Conservation (phyloP, 352 stramenopile species). For the Phytophthora foliorum region DNA sequence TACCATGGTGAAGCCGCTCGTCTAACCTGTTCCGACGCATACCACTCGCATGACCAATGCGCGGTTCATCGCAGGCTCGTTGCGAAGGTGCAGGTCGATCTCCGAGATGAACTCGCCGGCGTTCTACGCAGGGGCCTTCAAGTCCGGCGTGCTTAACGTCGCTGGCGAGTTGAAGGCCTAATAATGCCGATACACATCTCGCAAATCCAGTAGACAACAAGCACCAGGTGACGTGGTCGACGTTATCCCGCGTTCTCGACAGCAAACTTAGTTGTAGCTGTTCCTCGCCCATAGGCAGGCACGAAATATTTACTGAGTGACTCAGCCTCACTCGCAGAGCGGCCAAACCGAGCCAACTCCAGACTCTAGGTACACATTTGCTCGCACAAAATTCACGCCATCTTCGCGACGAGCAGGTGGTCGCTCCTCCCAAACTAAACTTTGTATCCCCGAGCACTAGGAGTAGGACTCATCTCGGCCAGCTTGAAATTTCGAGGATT, state of each 20-base stretch:
- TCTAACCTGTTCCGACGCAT: too few relatives aligned
- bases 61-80: not conserved
- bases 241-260: not conserved
- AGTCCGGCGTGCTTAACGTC: not conserved
- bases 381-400: not conserved
- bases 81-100: not conserved
- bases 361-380: not conserved
- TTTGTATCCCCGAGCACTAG: not conserved
- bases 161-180: not conserved
- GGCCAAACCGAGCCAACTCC: not conserved
- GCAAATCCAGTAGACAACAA: not conserved
- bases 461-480: not conserved
- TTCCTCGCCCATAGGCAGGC: too few relatives aligned
- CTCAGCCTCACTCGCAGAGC: not conserved
- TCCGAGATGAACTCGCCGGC: not conserved
- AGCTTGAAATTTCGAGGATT: slow-evolving; percentile 32
- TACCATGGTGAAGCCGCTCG: too few relatives aligned
- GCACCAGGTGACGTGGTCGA: not conserved
- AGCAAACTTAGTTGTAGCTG: too few relatives aligned
- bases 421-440: not conserved
- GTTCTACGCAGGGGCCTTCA: not conserved
- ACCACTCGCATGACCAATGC: too few relatives aligned
- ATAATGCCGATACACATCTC: too few relatives aligned
- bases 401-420: not conserved
- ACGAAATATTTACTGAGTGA: not conserved